A percentile compares a stretch with the other conserved stretches of the same genome.
These are phyloP conservation scores for Plicaturopsis crispa DNA, from an alignment of 768 basidiomycete species.

Conservation along the genomic window DNA sequence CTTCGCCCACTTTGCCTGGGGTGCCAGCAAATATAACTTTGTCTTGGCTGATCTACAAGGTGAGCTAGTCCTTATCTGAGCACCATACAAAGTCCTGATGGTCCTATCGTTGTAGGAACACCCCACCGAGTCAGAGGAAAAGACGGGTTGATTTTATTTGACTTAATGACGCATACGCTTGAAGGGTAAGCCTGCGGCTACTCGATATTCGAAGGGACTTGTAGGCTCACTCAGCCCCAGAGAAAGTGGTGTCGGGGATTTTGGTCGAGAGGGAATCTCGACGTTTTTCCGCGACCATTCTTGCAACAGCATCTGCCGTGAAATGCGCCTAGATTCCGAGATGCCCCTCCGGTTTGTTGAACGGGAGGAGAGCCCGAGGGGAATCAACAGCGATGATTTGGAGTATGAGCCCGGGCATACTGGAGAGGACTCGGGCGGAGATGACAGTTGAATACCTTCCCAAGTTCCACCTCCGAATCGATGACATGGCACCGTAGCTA, in stretches of 20 bases:
- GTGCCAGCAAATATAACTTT: conserved; percentile 2
- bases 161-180: conserved; percentile 12
- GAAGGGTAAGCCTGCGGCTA: conserved; percentile 7
- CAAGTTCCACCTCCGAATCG: too few species aligned
- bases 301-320: conserved; percentile 1
- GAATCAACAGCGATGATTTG: too few species aligned
- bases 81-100: too few species aligned
- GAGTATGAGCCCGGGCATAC: too few species aligned
- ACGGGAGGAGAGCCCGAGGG: neutral
- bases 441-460: too few species aligned
- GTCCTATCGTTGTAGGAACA: conserved; percentile 7
- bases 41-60: conserved; percentile 11
- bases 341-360: neutral
- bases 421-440: too few species aligned
- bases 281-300: neutral
- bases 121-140: conserved; percentile 3
- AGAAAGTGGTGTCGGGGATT: too few species aligned
- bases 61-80: neutral
- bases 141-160: conserved; percentile 10
- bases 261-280: too few species aligned
- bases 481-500: too few species aligned
- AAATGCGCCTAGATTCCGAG: neutral
- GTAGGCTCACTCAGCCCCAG: too few species aligned
- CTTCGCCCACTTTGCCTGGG: conserved; percentile 10
- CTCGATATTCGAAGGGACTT: conserved; percentile 5